Conservation (phyloP, 2,329 filamentous ascomycete species). For the Didymella pomorum region DNA sequence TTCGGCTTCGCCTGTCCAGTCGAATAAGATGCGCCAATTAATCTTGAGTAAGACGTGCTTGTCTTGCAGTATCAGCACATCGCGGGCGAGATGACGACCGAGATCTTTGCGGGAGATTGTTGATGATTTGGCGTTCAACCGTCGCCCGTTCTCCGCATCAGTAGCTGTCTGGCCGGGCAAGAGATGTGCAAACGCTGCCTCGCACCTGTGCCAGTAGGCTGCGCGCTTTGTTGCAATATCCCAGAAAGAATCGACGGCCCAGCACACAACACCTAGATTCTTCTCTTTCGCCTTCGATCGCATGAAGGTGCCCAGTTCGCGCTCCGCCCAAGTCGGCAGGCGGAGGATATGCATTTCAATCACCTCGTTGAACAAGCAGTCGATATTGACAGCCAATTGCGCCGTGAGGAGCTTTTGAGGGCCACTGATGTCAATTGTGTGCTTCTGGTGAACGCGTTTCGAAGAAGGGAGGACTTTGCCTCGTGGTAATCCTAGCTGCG, state of each 20-base stretch:
- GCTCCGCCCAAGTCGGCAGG: slow-evolving; percentile 65
- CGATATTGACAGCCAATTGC: slow-evolving; percentile 65
- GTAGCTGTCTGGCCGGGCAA: slow-evolving; percentile 22
- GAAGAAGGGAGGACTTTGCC: slow-evolving; percentile 23
- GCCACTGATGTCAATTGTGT: slow-evolving; percentile 62
- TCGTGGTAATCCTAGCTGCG: slow-evolving; percentile 53
- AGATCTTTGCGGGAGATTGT: slow-evolving; percentile 56
- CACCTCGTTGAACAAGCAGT: slow-evolving; percentile 56
- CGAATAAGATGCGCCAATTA: slow-evolving; percentile 70
- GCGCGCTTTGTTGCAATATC: slow-evolving; percentile 68
- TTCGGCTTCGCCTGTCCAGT: slow-evolving; percentile 76
- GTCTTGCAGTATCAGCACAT: slow-evolving; percentile 42
- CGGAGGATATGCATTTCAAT: slow-evolving; percentile 61
- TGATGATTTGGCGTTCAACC: slow-evolving; percentile 22
- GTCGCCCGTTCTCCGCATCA: slow-evolving; percentile 31
- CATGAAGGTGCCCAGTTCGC: slow-evolving; percentile 66
- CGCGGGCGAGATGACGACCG: slow-evolving; percentile 54
- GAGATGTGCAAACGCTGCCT: slow-evolving; percentile 55
- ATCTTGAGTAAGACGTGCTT: slow-evolving; percentile 60
- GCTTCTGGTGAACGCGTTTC: slow-evolving; percentile 43
- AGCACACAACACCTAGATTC: slow-evolving; percentile 69
- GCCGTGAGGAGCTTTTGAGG: slow-evolving; percentile 66
- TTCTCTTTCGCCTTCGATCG: slow-evolving; percentile 49
- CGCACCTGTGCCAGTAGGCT: slow-evolving; percentile 67
- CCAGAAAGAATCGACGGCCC: slow-evolving; percentile 75